These are phyloP conservation scores for Ustilago hordei DNA, from an alignment of 1,284 basidiomycete species.

Conservation along the genomic window DNA sequence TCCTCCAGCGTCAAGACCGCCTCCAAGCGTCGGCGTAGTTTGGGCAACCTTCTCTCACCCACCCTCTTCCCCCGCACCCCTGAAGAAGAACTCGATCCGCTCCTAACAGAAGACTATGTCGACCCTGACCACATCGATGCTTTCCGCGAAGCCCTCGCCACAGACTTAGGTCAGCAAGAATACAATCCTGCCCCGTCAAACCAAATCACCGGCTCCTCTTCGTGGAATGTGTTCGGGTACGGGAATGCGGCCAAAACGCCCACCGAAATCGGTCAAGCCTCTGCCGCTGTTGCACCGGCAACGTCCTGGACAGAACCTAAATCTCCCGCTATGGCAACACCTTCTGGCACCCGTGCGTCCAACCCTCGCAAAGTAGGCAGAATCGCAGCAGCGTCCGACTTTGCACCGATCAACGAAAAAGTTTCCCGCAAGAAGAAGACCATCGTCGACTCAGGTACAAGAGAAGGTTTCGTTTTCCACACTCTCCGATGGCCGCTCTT, in stretches of 20 bases:
- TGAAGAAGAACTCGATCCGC: conserved; percentile 48
- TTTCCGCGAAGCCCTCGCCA: conserved; percentile 56
- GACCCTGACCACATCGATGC: conserved; percentile 55
- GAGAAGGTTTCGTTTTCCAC: conserved; percentile 64
- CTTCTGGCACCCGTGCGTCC: conserved; percentile 36
- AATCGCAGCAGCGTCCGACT: conserved; percentile 64
- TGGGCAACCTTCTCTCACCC: conserved; percentile 45
- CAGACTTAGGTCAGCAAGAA: conserved; percentile 62
- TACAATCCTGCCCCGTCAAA: conserved; percentile 35
- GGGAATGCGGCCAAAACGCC: conserved; percentile 31
- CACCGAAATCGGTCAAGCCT: conserved; percentile 16
- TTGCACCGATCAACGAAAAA: conserved; percentile 67
- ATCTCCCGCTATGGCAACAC: conserved; percentile 30
- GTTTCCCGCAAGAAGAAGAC: conserved; percentile 34
- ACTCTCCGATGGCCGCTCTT: conserved; percentile 64
- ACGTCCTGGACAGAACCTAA: conserved; percentile 19
- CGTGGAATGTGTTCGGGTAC: conserved; percentile 48
- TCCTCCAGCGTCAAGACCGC: conserved; percentile 15
- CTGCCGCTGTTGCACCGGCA: conserved; percentile 18
- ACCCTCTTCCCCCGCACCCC: conserved; percentile 32
- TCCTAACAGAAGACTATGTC: conserved; percentile 54
- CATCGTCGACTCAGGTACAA: conserved; percentile 51
- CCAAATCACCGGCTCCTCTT: conserved; percentile 42
- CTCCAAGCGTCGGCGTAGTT: conserved; percentile 40
- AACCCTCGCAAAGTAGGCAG: conserved; percentile 56